These are phyloP conservation scores for Mentha longifolia DNA, from an alignment of 257 asterid genomes.

Conservation along the genomic window DNA sequence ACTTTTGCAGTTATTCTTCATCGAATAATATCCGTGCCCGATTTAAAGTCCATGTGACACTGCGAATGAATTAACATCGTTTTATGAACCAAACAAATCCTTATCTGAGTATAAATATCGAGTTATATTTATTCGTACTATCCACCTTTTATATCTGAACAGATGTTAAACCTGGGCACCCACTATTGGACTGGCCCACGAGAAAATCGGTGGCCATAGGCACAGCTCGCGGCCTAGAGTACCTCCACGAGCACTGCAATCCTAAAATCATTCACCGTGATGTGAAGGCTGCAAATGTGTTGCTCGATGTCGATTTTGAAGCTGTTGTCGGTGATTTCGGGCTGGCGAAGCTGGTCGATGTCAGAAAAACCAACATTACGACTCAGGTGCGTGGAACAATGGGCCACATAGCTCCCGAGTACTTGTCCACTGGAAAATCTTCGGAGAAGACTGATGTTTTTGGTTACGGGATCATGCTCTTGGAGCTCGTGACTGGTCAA, in stretches of 20 bases:
- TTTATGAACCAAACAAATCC: too few species aligned
- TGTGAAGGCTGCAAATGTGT: constrained; percentile 91
- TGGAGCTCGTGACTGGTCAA: constrained; percentile 93
- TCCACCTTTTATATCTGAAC: constrained; percentile 28
- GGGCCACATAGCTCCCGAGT: constrained; percentile 99
- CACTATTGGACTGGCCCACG: constrained; percentile 74
- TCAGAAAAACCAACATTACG: constrained; percentile 73
- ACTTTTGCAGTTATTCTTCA: too few species aligned
- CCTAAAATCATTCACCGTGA: constrained; percentile 94
- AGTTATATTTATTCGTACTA: constrained; percentile 10
- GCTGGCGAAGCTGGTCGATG: constrained; percentile 86
- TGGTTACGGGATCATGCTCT: constrained; percentile 87
- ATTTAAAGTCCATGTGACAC: too few species aligned
- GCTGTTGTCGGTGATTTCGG: constrained; percentile 98
- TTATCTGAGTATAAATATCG: neutral
- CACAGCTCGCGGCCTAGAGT: constrained; percentile 91
- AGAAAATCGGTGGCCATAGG: constrained; percentile 83
- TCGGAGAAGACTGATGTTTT: constrained; percentile 91
- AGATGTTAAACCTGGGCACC: constrained; percentile 82
- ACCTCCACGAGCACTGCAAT: constrained; percentile 90
- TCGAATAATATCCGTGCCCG: too few species aligned
- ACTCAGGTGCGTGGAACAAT: constrained; percentile 97
- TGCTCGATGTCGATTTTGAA: constrained; percentile 81
- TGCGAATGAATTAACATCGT: too few species aligned
- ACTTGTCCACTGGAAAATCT: constrained; percentile 90